phyloP scores from a whole-genome alignment of 768 basidiomycete genomes.

The Amanita thiersii region DNA sequence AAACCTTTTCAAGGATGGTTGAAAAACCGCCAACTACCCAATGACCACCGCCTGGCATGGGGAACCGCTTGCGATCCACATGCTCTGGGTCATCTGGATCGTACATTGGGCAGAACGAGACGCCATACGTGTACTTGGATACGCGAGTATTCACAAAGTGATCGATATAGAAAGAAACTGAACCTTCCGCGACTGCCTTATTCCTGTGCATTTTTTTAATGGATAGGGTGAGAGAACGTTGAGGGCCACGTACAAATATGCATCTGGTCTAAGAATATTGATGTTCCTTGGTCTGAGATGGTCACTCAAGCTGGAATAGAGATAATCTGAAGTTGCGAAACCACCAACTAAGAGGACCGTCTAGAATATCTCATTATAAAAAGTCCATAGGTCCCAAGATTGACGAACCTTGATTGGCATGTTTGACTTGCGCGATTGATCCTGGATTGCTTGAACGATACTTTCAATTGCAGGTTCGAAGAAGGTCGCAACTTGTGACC shows the following conservation, averaged over 20 bases:
- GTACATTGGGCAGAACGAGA: slow-evolving; percentile 3
- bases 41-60: background rate
- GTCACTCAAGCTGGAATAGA: slow-evolving; percentile 31
- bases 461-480: no score
- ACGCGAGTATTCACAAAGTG: slow-evolving; percentile 15
- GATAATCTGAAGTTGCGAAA: slow-evolving; percentile 42
- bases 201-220: slow-evolving; percentile 11
- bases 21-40: slow-evolving; percentile 8
- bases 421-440: no score
- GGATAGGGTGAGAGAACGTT: no score
- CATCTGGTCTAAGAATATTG: slow-evolving; percentile 33
- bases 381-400: no score
- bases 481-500: no score
- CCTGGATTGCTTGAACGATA: no score
- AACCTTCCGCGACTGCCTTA: slow-evolving; percentile 19
- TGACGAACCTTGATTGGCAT: no score
- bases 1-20: slow-evolving; percentile 10
- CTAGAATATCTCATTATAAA: no score
- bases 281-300: slow-evolving; percentile 26
- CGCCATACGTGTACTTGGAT: slow-evolving; percentile 16
- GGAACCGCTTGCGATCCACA: background rate
- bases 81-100: slow-evolving; percentile 5
- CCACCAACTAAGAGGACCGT: slow-evolving; percentile 44
- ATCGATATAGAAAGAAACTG: slow-evolving; percentile 17
- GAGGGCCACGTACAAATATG: slow-evolving; percentile 33